A percentile compares a stretch with the other conserved stretches of the same genome.
Evolutionary conservation across 768 basidiomycete species (phyloP).

Genomic region (Hypsizygus marmoreus): DNA sequence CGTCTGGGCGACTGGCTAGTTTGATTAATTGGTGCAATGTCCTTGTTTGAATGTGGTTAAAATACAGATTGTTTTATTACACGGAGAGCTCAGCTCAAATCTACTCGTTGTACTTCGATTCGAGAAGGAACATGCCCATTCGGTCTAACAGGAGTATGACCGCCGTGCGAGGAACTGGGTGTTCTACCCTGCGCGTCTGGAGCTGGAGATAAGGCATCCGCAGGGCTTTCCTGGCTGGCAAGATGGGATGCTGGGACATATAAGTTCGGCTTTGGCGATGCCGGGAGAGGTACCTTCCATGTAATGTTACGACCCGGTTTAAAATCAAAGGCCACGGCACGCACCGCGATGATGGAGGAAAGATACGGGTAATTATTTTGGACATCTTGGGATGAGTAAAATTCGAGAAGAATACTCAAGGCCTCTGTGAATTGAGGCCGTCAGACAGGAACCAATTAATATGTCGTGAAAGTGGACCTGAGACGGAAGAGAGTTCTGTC

Average conservation of each 20-base stretch:
- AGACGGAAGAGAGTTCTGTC: conserved; percentile 54
- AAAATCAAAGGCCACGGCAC: conserved; percentile 26
- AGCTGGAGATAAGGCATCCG: conserved; percentile 18
- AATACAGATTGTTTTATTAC: background rate
- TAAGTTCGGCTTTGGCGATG: conserved; percentile 25
- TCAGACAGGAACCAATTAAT: conserved; percentile 3
- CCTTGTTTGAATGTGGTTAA: background rate
- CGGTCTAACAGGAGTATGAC: conserved; percentile 45
- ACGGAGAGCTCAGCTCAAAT: conserved; percentile 15
- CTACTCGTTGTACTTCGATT: conserved; percentile 14
- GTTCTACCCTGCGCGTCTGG: conserved; percentile 45
- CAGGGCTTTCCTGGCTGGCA: conserved; percentile 13
- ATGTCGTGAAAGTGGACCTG: conserved; percentile 46
- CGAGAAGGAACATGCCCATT: conserved; percentile 10
- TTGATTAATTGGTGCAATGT: background rate
- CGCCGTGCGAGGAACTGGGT: conserved; percentile 64
- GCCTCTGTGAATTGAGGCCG: conserved; percentile 48
- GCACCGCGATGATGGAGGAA: conserved; percentile 48
- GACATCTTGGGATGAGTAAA: conserved; percentile 66
- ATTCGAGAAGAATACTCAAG: conserved; percentile 67
- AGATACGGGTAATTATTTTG: conserved; percentile 50
- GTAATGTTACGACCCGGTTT: conserved; percentile 7
- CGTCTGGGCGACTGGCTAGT: conserved; percentile 28
- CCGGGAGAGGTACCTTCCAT: conserved; percentile 52
- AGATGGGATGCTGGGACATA: conserved; percentile 15